These are phyloP conservation scores for Mucor sp. DNA, from an alignment of 371 early-diverging fungal species.

Conservation along the genomic window DNA sequence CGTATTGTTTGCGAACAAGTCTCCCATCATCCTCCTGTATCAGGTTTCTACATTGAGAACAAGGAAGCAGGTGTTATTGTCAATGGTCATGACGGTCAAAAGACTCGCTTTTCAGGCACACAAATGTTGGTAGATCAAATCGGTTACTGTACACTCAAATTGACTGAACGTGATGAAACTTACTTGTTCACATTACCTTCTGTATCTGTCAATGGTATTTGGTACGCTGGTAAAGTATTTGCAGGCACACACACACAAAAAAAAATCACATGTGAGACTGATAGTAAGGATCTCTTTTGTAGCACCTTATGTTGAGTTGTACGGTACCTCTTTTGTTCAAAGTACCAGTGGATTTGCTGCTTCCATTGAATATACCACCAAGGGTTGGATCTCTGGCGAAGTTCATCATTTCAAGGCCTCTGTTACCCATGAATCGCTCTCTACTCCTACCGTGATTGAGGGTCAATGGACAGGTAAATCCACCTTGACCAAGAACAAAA, in stretches of 20 bases:
- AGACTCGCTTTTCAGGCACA: constrained; percentile 78
- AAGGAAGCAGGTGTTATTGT: constrained; percentile 67
- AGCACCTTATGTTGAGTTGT: constrained; percentile 80
- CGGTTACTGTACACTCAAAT: constrained; percentile 66
- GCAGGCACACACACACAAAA: neutral
- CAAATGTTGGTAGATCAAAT: constrained; percentile 80
- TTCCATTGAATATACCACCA: constrained; percentile 73
- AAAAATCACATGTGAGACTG: constrained; percentile 11
- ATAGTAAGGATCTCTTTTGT: neutral
- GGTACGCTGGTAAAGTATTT: constrained; percentile 71
- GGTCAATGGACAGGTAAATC: constrained; percentile 75
- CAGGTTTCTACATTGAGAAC: constrained; percentile 72
- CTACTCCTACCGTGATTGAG: constrained; percentile 48
- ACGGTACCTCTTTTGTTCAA: constrained; percentile 69
- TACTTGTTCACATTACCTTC: constrained; percentile 79
- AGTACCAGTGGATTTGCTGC: constrained; percentile 66
- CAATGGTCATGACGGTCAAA: constrained; percentile 82
- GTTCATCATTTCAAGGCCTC: constrained; percentile 78
- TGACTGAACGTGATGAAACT: constrained; percentile 60
- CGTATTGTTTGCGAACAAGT: constrained; percentile 75
- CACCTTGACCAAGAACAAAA: constrained; percentile 51
- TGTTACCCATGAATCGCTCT: constrained; percentile 42
- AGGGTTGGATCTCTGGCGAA: constrained; percentile 82
- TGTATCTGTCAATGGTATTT: constrained; percentile 77
- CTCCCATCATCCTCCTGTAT: constrained; percentile 81